These are phyloP conservation scores for Lathyrus tuberosus DNA, from an alignment of 306 rosid species.

Conservation along the genomic window DNA sequence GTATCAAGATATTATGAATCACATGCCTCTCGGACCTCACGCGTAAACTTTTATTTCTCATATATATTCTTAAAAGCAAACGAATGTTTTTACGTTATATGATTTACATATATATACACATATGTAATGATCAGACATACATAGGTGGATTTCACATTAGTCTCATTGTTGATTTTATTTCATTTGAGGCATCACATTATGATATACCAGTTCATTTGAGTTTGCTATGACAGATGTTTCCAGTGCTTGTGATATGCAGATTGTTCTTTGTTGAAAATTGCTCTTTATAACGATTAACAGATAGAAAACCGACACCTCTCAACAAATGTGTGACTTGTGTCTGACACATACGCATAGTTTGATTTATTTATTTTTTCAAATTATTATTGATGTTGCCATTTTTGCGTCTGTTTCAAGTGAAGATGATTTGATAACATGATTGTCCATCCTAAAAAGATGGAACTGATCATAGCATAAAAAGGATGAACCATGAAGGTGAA, in stretches of 20 bases:
- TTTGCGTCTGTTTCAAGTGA: too few species aligned
- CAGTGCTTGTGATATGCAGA: background rate
- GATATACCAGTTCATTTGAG: background rate
- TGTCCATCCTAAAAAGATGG: too few species aligned
- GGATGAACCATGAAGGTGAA: too few species aligned
- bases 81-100: slow-evolving; percentile 35
- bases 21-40: slow-evolving; percentile 93
- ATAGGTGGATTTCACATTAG: slow-evolving; percentile 36
- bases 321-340: too few species aligned
- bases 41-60: slow-evolving; percentile 52
- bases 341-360: too few species aligned
- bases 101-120: too few species aligned
- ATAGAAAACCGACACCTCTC: too few species aligned
- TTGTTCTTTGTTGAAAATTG: background rate
- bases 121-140: slow-evolving; percentile 42
- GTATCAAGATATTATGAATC: slow-evolving; percentile 79
- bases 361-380: too few species aligned
- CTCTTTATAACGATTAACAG: too few species aligned
- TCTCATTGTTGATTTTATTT: slow-evolving; percentile 8
- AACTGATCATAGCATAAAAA: too few species aligned
- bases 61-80: slow-evolving; percentile 46
- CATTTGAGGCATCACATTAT: slow-evolving; percentile 34
- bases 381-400: too few species aligned
- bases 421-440: too few species aligned
- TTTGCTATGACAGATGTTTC: background rate